A percentile compares a stretch with the other conserved stretches of the same genome.
Evolutionary conservation across 805 yeast species (phyloP).

Genomic region (Tetrapisispora iriomotensis): DNA sequence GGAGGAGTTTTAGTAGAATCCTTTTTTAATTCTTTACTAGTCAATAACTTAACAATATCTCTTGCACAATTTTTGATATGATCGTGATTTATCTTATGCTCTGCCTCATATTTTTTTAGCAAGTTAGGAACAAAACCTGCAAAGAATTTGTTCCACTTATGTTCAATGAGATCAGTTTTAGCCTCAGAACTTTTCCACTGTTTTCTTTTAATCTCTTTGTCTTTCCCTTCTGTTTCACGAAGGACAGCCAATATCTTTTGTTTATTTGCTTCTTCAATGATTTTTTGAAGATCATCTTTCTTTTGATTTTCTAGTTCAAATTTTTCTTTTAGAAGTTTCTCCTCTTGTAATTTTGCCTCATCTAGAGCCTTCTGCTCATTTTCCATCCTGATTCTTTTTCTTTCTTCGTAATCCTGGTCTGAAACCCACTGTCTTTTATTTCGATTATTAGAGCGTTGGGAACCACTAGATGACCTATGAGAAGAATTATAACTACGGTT

Average conservation of each 20-base stretch:
- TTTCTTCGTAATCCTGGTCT: constrained; percentile 25
- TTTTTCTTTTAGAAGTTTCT: constrained; percentile 13
- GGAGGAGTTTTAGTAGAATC: constrained; percentile 36
- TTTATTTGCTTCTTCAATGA: constrained; percentile 15
- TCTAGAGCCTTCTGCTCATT: constrained; percentile 19
- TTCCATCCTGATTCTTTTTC: constrained; percentile 22
- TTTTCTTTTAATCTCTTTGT: constrained; percentile 11
- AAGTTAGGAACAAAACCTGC: constrained; percentile 75
- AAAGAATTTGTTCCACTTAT: constrained; percentile 37
- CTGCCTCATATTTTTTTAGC: constrained; percentile 53
- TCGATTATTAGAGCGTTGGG: constrained; percentile 2
- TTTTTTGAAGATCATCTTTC: constrained; percentile 11
- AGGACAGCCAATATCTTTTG: constrained; percentile 21
- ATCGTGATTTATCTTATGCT: constrained; percentile 51
- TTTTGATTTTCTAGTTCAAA: constrained; percentile 21
- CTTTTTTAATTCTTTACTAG: constrained; percentile 51
- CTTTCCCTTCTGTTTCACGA: constrained; percentile 15
- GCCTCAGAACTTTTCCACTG: constrained; percentile 11
- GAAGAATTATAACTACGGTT: background rate
- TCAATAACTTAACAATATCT: constrained; percentile 60
- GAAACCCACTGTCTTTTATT: constrained; percentile 13
- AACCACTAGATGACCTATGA: background rate
- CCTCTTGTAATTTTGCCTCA: constrained; percentile 20
- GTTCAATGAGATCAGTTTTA: constrained; percentile 15
- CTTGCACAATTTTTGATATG: constrained; percentile 66